phyloP scores from a whole-genome alignment of 164 flowering plant species.

The Vitis rupestris region DNA sequence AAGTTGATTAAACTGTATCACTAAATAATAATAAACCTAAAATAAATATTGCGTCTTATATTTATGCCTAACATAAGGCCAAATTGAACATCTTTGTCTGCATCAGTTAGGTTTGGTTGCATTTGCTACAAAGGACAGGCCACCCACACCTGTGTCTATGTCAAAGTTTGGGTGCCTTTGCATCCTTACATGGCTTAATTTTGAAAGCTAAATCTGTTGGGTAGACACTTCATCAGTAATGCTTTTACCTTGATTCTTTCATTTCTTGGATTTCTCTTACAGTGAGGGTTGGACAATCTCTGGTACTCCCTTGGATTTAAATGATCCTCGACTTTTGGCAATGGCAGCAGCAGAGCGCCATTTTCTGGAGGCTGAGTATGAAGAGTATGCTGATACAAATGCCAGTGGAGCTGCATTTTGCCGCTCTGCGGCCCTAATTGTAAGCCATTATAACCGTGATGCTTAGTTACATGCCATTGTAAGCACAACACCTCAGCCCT shows the following conservation, averaged over 20 bases:
- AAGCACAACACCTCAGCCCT: too few relatives aligned
- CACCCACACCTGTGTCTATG: background rate
- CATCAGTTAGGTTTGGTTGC: background rate
- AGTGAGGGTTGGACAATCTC: constrained; percentile 68
- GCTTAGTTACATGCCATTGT: too few relatives aligned
- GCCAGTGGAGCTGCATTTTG: constrained; percentile 83
- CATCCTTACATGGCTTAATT: background rate
- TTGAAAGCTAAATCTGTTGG: background rate
- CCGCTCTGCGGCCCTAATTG: constrained; percentile 86
- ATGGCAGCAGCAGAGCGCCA: constrained; percentile 67
- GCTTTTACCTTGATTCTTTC: background rate
- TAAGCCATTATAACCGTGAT: constrained; percentile 28
- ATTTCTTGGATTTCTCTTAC: constrained; percentile 11
- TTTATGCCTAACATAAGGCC: too few relatives aligned
- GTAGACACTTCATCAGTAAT: background rate
- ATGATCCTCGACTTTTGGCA: constrained; percentile 74
- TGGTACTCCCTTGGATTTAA: constrained; percentile 58
- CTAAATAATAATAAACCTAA: too few relatives aligned
- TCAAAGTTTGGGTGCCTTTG: background rate
- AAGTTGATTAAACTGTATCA: too few relatives aligned
- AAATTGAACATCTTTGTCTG: background rate
- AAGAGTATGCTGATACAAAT: constrained; percentile 71
- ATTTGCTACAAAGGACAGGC: background rate
- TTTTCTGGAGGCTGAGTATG: constrained; percentile 73
- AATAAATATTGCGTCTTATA: too few relatives aligned